Conservation (phyloP, 2,329 filamentous ascomycete genomes). For the Clarireedia hainanense region DNA sequence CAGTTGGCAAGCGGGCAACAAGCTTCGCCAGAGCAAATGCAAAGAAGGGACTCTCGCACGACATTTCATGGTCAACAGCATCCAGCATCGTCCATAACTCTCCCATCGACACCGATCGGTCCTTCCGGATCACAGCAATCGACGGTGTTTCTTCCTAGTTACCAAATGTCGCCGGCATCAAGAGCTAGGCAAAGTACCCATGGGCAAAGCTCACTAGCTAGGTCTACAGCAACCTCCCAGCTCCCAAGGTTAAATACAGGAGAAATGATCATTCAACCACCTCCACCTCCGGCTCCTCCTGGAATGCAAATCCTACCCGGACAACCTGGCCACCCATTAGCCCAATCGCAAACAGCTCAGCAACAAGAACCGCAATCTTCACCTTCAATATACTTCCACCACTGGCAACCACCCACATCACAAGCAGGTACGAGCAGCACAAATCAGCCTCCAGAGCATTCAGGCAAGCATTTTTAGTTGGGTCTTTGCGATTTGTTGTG, state of each 20-base stretch:
- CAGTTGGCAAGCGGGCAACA: conserved; percentile 39
- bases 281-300: conserved; percentile 30
- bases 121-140: conserved; percentile 19
- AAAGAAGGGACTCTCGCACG: conserved; percentile 44
- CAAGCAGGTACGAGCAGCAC: conserved; percentile 47
- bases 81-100: conserved; percentile 18
- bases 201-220: conserved; percentile 19
- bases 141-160: conserved; percentile 24
- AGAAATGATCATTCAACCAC: conserved; percentile 32
- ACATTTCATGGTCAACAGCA: conserved; percentile 21
- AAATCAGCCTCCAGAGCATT: conserved; percentile 64
- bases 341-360: conserved; percentile 40
- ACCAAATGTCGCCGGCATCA: conserved; percentile 29
- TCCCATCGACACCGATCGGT: conserved; percentile 27
- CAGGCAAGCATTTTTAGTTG: conserved; percentile 52
- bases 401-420: conserved; percentile 77
- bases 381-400: conserved; percentile 80
- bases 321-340: conserved; percentile 39
- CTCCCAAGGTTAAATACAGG: conserved; percentile 37
- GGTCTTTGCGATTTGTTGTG: conserved; percentile 32
- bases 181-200: conserved; percentile 24
- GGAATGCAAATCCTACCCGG: conserved; percentile 37
- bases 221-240: conserved; percentile 26
- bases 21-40: conserved; percentile 46
- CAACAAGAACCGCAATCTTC: conserved; percentile 52